Percentiles rank a stretch among this genome's conserved stretches.
Conservation (phyloP, 257 asterid species). For the Jasminum sambac region DNA sequence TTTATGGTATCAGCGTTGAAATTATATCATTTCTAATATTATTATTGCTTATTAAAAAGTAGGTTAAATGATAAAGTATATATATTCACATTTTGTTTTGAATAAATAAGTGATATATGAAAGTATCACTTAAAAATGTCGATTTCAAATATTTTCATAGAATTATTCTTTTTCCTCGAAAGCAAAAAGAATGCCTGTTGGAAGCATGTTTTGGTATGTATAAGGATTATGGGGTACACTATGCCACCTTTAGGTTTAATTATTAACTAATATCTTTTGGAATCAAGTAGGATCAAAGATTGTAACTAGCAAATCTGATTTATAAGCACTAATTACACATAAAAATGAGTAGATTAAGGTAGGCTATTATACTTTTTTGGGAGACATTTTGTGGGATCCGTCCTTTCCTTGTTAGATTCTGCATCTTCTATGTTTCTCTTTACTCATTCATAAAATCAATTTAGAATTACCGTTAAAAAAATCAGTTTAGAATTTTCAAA, state of each 20-base stretch:
- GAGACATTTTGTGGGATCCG: conserved; percentile 48
- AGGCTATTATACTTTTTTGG: conserved; percentile 25
- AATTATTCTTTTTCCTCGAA: no score
- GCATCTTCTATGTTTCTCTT: conserved; percentile 37
- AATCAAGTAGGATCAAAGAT: neutral
- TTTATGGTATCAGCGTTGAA: no score
- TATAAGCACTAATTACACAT: conserved; percentile 6
- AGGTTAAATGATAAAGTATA: no score
- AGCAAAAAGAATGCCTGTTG: neutral
- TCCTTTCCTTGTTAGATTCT: conserved; percentile 26
- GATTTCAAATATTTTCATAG: no score
- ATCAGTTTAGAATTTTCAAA: no score
- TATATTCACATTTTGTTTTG: no score
- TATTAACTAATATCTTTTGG: neutral
- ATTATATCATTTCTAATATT: no score
- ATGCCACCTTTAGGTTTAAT: neutral
- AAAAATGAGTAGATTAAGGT: conserved; percentile 22
- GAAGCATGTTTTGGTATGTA: neutral
- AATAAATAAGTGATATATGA: no score
- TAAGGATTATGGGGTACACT: neutral
- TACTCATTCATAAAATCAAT: conserved; percentile 31
- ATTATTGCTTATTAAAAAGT: no score
- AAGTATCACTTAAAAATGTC: no score
- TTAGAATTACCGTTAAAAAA: no score
- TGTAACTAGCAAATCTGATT: neutral